A percentile compares a stretch with the other conserved stretches of the same genome.
Evolutionary conservation across 1,284 basidiomycete genomes (phyloP).

Genomic region (Ganoderma lucidum): DNA sequence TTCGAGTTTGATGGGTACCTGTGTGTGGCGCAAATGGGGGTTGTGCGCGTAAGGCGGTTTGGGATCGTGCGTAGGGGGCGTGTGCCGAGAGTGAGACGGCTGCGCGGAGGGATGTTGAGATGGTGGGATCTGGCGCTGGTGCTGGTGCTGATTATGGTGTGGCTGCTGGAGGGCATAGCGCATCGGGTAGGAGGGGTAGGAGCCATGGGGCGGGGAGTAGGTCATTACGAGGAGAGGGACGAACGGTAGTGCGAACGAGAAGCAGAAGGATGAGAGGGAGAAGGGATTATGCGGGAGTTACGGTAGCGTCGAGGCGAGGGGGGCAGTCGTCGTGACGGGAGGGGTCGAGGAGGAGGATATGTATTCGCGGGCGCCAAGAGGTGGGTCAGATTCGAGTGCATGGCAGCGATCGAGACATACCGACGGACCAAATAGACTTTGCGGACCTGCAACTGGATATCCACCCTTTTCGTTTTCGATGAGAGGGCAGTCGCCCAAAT

Average conservation of each 20-base stretch:
- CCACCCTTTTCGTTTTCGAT: neutral
- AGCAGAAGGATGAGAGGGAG: slow-evolving; percentile 18
- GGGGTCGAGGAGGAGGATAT: slow-evolving; percentile 20
- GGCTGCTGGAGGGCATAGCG: slow-evolving; percentile 38
- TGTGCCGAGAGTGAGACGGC: slow-evolving; percentile 17
- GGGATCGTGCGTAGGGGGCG: slow-evolving; percentile 27
- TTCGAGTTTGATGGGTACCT: slow-evolving; percentile 39
- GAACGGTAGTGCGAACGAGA: neutral
- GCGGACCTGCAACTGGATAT: neutral
- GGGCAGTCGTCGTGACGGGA: slow-evolving; percentile 16
- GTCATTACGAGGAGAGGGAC: slow-evolving; percentile 29
- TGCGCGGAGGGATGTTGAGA: slow-evolving; percentile 26
- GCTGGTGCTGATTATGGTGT: slow-evolving; percentile 19
- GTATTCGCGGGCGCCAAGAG: slow-evolving; percentile 21
- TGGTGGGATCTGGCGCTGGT: slow-evolving; percentile 2
- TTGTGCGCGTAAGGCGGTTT: slow-evolving; percentile 34
- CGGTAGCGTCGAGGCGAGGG: slow-evolving; percentile 15
- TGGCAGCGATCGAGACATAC: slow-evolving; percentile 26
- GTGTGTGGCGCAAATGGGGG: slow-evolving; percentile 31
- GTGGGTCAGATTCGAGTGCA: slow-evolving; percentile 27
- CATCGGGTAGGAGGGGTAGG: slow-evolving; percentile 33
- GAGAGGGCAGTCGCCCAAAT: slow-evolving; percentile 18
- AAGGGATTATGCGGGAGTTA: slow-evolving; percentile 32
- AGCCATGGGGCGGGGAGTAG: slow-evolving; percentile 34
- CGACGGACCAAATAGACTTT: slow-evolving; percentile 17